Evolutionary conservation across 768 basidiomycete genomes (phyloP).

Genomic region (Collybia sordida): DNA sequence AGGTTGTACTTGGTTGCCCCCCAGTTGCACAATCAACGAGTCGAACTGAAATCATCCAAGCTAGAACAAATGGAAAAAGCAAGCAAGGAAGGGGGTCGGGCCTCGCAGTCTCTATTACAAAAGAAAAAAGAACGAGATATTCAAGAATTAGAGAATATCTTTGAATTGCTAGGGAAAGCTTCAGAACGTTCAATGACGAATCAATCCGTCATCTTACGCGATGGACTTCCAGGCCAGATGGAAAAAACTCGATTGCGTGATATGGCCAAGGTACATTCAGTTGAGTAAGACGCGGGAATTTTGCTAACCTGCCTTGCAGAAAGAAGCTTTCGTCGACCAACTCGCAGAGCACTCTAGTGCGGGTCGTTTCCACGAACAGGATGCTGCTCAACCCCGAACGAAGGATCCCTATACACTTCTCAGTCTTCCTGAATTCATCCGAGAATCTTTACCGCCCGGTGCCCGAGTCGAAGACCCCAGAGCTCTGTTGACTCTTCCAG

Average conservation of each 20-base stretch:
- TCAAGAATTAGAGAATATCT: slow-evolving; percentile 66
- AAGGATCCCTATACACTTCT: slow-evolving; percentile 55
- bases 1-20: slow-evolving; percentile 83
- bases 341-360: slow-evolving; percentile 69
- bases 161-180: slow-evolving; percentile 71
- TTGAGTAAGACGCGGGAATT: neutral
- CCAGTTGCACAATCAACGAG: slow-evolving; percentile 88
- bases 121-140: slow-evolving; percentile 50
- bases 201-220: slow-evolving; percentile 70
- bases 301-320: slow-evolving; percentile 36
- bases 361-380: slow-evolving; percentile 78
- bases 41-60: slow-evolving; percentile 79
- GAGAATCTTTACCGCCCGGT: slow-evolving; percentile 45
- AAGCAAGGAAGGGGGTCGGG: slow-evolving; percentile 37
- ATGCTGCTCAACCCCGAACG: slow-evolving; percentile 51
- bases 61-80: slow-evolving; percentile 75
- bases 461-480: slow-evolving; percentile 34
- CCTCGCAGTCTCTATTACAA: slow-evolving; percentile 17
- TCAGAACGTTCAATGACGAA: slow-evolving; percentile 64
- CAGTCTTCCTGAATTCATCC: slow-evolving; percentile 63
- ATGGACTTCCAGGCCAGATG: slow-evolving; percentile 51
- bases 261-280: slow-evolving; percentile 54
- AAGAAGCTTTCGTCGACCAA: slow-evolving; percentile 73
- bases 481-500: slow-evolving; percentile 55
- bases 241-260: slow-evolving; percentile 61